Evolutionary conservation across 2,329 filamentous ascomycete genomes (phyloP).

Genomic region (Orbilia quercus): DNA sequence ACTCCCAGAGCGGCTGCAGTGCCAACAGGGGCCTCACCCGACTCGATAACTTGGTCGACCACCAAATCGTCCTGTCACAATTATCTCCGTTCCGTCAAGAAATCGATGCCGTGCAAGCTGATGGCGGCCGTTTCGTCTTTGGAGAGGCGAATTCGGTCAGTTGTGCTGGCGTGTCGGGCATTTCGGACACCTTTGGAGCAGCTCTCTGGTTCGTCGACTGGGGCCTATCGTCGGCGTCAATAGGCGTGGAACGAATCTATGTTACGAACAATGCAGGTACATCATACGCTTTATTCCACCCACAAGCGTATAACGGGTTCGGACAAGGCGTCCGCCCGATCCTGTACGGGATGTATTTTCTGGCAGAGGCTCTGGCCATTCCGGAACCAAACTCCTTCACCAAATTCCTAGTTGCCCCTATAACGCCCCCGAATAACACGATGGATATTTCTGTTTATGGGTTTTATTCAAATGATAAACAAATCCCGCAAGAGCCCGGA

Average conservation of each 20-base stretch:
- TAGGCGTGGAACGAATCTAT: slow-evolving; percentile 62
- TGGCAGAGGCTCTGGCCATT: slow-evolving; percentile 24
- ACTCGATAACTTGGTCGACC: slow-evolving; percentile 11
- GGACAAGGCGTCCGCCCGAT: slow-evolving; percentile 13
- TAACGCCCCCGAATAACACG: not conserved
- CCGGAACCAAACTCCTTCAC: slow-evolving; percentile 8
- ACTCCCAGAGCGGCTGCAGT: slow-evolving; percentile 20
- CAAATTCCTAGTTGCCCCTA: slow-evolving; percentile 2
- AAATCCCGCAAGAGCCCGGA: not conserved
- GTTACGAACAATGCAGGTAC: slow-evolving; percentile 59
- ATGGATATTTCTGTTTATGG: slow-evolving; percentile 18
- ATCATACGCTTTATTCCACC: slow-evolving; percentile 13
- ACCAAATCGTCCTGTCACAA: slow-evolving; percentile 56
- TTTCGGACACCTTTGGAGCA: slow-evolving; percentile 64
- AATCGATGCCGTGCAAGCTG: slow-evolving; percentile 27
- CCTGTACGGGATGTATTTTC: slow-evolving; percentile 27
- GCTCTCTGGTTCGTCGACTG: slow-evolving; percentile 64
- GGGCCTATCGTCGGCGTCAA: slow-evolving; percentile 63
- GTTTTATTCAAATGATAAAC: slow-evolving; percentile 13
- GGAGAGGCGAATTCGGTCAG: slow-evolving; percentile 65
- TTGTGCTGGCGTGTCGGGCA: slow-evolving; percentile 63
- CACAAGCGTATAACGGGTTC: not conserved
- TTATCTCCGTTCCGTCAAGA: slow-evolving; percentile 59
- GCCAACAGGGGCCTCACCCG: not conserved
- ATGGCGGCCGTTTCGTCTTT: slow-evolving; percentile 58